These are phyloP conservation scores for Sungouiozyma ichnusensis DNA, from an alignment of 805 yeast species.

Conservation along the genomic window DNA sequence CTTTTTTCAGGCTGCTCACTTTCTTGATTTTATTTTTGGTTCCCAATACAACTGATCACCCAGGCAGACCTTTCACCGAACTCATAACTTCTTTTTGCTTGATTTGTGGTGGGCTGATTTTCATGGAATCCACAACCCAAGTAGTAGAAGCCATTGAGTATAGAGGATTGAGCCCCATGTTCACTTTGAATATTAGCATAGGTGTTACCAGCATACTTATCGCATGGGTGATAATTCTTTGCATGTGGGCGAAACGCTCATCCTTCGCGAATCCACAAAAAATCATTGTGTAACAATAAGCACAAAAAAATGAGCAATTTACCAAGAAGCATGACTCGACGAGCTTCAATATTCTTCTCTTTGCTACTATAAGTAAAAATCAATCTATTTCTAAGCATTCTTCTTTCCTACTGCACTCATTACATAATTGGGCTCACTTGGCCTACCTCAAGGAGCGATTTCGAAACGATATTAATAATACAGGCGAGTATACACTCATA, in stretches of 20 bases:
- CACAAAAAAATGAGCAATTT: too few species aligned
- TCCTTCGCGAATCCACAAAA: not conserved
- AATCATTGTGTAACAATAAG: too few species aligned
- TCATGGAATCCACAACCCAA: slow-evolving; percentile 87
- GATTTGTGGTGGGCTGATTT: slow-evolving; percentile 80
- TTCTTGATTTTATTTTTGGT: slow-evolving; percentile 43
- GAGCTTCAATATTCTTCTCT: too few species aligned
- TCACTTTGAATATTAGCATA: slow-evolving; percentile 76
- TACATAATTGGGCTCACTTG: too few species aligned
- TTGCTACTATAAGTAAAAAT: too few species aligned
- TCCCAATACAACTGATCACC: slow-evolving; percentile 30
- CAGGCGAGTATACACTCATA: too few species aligned
- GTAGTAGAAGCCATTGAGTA: slow-evolving; percentile 71
- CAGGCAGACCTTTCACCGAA: slow-evolving; percentile 80
- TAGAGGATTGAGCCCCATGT: slow-evolving; percentile 80
- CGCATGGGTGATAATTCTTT: slow-evolving; percentile 77
- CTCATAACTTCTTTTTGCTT: slow-evolving; percentile 68
- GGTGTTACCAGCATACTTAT: slow-evolving; percentile 69
- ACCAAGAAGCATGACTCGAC: too few species aligned
- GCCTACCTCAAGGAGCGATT: too few species aligned
- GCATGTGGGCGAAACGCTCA: slow-evolving; percentile 47
- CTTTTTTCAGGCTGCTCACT: slow-evolving; percentile 63
- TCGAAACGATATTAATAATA: too few species aligned
- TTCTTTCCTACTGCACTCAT: too few species aligned
- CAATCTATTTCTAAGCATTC: too few species aligned